These are phyloP conservation scores for Akebia trifoliata DNA, from an alignment of 164 flowering plant species.

Conservation along the genomic window DNA sequence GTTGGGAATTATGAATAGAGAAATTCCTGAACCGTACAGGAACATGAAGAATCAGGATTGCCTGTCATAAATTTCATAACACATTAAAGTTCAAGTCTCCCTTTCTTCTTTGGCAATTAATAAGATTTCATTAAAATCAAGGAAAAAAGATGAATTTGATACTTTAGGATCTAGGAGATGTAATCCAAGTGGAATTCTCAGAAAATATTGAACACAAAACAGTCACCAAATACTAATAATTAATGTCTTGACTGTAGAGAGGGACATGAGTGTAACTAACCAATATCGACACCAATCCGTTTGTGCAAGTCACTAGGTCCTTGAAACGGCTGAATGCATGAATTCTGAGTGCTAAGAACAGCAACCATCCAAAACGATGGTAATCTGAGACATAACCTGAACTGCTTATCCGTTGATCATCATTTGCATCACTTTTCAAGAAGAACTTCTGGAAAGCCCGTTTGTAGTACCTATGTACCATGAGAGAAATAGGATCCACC, in stretches of 20 bases:
- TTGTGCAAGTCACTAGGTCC: slow-evolving; percentile 86
- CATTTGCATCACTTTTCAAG: slow-evolving; percentile 34
- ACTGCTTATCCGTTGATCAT: slow-evolving; percentile 22
- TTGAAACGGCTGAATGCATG: slow-evolving; percentile 84
- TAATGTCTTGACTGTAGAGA: background rate
- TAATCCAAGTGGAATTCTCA: background rate
- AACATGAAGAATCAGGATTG: slow-evolving; percentile 76
- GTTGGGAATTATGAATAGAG: slow-evolving; percentile 38
- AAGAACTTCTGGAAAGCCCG: slow-evolving; percentile 64
- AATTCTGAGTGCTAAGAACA: slow-evolving; percentile 79
- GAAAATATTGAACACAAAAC: background rate
- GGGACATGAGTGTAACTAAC: slow-evolving; percentile 42
- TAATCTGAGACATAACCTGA: slow-evolving; percentile 42
- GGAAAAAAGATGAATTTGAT: background rate
- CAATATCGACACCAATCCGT: slow-evolving; percentile 81
- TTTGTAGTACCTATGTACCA: slow-evolving; percentile 57
- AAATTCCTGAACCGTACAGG: slow-evolving; percentile 71
- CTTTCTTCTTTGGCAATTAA: background rate
- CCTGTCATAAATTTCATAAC: slow-evolving; percentile 42
- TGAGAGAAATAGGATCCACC: background rate
- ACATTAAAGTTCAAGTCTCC: background rate
- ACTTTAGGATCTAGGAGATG: background rate
- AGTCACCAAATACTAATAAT: background rate
- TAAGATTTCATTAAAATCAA: no score
- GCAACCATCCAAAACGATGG: slow-evolving; percentile 93